Base-by-base conservation (phyloP, 1,139 yeast genomes). In the Spathaspora sp. region DNA sequence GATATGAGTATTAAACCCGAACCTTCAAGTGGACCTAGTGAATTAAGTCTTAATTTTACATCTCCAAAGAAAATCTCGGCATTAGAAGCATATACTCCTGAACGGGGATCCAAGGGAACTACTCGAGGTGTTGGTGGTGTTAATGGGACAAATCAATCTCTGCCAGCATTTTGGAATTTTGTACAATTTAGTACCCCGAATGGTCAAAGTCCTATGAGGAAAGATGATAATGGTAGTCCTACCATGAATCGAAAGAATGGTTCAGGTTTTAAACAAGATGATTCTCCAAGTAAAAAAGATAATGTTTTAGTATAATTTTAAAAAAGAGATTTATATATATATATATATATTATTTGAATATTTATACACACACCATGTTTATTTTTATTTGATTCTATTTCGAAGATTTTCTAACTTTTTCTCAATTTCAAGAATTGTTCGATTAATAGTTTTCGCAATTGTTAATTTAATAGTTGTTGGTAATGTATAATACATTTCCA, bases 51-150 rank as follows among this genome's bases (percentile, higher is more conserved):
- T 50, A 71, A 70, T 9, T 75, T 72, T 54, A 68, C 76, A 2
- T 70, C 78, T 50, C 81, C 81, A 7, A 84, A 81, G 57, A 80
- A 80, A 45, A 75, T 82, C 15, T 73, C 80, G 25, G 88, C 89
- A 7, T 69, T 84, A 50, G 95, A 86, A 61, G 93, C 95, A 1
- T 86, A 84, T 56, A 87, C 95, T 0, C 95, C 95, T 1, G 95
- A 86, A 56, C 67, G 95, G 43, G 93, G 93, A 1, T 74, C 80
- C 24, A 72, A 74, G 15, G 15, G 24, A 17, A 56, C 56, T 23
- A 48, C 48, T 38, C 46, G 50, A 46, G 53, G 36, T 58, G 46
- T 42, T 52, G 39, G 31, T 34, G 39, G 39, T 20, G 27, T 29
- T 17, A 33, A 18, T 27, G 39, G 27, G 20, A 61, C 71, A 25